Percentiles rank a stretch among this genome's conserved stretches.
Conservation (phyloP, 2,329 filamentous ascomycete species). For the Torrubiellomyces zombiae region DNA sequence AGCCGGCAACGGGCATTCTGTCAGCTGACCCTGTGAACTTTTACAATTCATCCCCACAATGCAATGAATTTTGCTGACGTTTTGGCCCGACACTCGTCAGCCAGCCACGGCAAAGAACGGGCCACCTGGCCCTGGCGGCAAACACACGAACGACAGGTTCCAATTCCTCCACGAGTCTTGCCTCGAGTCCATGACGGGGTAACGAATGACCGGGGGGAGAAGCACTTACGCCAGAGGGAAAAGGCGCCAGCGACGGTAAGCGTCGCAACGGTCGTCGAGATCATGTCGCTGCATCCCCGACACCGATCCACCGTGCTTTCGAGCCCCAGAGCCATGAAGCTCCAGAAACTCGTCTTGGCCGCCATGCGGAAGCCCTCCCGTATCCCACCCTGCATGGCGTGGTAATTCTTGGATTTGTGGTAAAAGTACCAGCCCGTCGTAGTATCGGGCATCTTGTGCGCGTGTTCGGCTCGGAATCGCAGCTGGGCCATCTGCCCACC, state of each 20-base stretch:
- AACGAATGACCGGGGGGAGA: slow-evolving; percentile 1
- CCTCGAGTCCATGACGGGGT: slow-evolving; percentile 4
- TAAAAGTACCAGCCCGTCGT: slow-evolving; percentile 94
- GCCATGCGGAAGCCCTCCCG: slow-evolving; percentile 67
- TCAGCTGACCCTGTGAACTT: no score
- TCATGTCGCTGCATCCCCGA: slow-evolving; percentile 52
- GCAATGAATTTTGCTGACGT: not conserved
- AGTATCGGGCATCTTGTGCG: slow-evolving; percentile 73
- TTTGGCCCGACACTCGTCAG: slow-evolving; percentile 2
- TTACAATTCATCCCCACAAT: slow-evolving; percentile 3
- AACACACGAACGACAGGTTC: not conserved
- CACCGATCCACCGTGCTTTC: slow-evolving; percentile 63
- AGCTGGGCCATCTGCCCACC: slow-evolving; percentile 60
- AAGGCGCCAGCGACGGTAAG: slow-evolving; percentile 74
- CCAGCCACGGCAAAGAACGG: no score
- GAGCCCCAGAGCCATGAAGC: slow-evolving; percentile 57
- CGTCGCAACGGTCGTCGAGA: slow-evolving; percentile 69
- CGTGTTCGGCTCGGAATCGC: slow-evolving; percentile 88
- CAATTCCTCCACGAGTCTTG: not conserved
- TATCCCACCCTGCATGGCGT: slow-evolving; percentile 59
- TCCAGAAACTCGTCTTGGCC: slow-evolving; percentile 52
- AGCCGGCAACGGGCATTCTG: slow-evolving; percentile 14
- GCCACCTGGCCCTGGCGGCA: not conserved
- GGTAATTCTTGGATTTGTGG: slow-evolving; percentile 95
- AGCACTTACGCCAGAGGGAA: slow-evolving; percentile 61